Base-by-base conservation (phyloP, 2,329 filamentous ascomycete species). In the Chaetomium globosum region DNA sequence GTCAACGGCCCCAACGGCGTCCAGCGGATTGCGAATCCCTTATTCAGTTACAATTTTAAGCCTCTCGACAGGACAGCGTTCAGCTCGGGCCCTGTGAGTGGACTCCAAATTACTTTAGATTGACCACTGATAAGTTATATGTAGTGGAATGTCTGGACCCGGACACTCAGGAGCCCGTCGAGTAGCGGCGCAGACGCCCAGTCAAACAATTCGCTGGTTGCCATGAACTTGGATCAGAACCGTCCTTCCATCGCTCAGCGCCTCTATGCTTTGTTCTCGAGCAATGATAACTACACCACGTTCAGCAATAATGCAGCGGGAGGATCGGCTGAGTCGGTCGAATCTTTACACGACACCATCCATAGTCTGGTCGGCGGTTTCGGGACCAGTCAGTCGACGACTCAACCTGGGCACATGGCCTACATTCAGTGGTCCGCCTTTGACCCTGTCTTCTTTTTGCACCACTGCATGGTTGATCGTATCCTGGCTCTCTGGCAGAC, bases 391-490 rank as follows among this genome's bases (percentile, higher is more conserved):
- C 62, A 66, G 48, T 62, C 63, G 3, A 59, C 66, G 12, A 83
- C 61, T 75, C 77, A 65, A 28, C 81, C 82, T 43, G 89, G 89
- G 1, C 89, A 92, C 71, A 89, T 90, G 85, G 49, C 51, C 2
- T 65, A 54, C 52, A 57, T 63, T 36, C 85, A 87, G 21, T 89
- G 89, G 70, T 90, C 91, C 1, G 85, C 89, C 0, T 96, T 92
- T 73, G 92, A 96, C 73, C 91, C 91, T 0, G 79, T 91, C 13
- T 93, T 94, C 76, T 91, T 89, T 77, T 77, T 94, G 9, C 90
- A 94, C 72, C 91, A 94, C 71, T 80, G 82, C 68, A 93, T 90
- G 76, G 84, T 92, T 8, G 92, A 96, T 73, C 85, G 92, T 2
- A 76, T 91, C 31, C 86, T 92, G 68, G 86, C 90, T 36, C 83